Conservation (phyloP, 2,329 filamentous ascomycete genomes). For the Laburnicola sp. region DNA sequence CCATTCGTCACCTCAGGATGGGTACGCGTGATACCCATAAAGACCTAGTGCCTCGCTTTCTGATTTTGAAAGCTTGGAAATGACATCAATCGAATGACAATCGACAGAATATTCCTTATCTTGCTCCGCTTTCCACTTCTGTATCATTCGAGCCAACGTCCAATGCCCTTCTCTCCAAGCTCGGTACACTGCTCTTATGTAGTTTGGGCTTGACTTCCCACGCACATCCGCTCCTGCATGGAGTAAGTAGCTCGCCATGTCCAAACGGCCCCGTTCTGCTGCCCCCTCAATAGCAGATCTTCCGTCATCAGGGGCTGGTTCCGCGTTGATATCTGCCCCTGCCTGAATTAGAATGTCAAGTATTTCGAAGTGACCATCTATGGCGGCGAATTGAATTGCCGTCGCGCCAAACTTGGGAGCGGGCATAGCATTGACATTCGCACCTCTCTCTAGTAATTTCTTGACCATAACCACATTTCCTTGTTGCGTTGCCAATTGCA, state of each 20-base stretch:
- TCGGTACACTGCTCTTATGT: constrained; percentile 8
- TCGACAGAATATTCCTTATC: not conserved
- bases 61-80: not conserved
- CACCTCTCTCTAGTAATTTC: not conserved
- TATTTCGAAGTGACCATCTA: not conserved
- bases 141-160: not conserved
- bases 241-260: constrained; percentile 33
- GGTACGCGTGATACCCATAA: no score
- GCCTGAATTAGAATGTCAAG: not conserved
- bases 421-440: not conserved
- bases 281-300: constrained; percentile 34
- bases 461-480: not conserved
- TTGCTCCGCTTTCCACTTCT: not conserved
- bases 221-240: constrained; percentile 20
- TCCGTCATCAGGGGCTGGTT: constrained; percentile 17
- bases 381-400: constrained; percentile 6
- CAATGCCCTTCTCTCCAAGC: constrained; percentile 5
- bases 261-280: constrained; percentile 33
- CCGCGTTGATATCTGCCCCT: constrained; percentile 1
- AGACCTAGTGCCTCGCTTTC: no score
- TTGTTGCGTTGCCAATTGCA: not conserved
- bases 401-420: not conserved
- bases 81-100: not conserved
- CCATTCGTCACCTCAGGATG: no score
- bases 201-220: constrained; percentile 2